phyloP scores from a whole-genome alignment of 2,329 filamentous ascomycete genomes.

The Fusarium euwallaceae region DNA sequence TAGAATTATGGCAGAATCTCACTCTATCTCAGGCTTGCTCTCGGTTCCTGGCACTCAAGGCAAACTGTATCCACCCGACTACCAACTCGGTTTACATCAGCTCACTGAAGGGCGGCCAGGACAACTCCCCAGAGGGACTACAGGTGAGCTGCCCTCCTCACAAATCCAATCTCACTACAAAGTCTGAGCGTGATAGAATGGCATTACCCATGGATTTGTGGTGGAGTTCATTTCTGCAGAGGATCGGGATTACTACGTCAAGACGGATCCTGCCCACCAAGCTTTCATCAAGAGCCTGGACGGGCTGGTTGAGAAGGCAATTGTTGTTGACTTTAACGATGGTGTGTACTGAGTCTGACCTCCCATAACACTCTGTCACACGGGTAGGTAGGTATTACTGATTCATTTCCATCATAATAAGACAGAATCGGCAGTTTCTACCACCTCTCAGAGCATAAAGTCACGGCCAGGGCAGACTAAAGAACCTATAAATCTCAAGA shows the following conservation, averaged over 20 bases:
- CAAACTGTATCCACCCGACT: constrained; percentile 72
- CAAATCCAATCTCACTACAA: background rate
- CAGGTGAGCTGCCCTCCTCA: constrained; percentile 58
- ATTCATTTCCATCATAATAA: background rate
- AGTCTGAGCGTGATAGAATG: constrained; percentile 58
- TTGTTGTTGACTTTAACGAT: constrained; percentile 71
- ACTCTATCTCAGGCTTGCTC: constrained; percentile 46
- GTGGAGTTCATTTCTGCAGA: constrained; percentile 73
- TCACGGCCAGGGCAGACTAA: background rate
- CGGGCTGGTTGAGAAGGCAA: constrained; percentile 63
- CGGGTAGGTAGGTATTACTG: background rate
- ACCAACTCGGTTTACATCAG: constrained; percentile 72
- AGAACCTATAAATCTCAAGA: background rate
- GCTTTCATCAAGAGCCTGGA: constrained; percentile 67
- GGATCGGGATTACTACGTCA: constrained; percentile 77
- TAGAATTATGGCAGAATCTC: background rate
- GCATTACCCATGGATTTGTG: constrained; percentile 77
- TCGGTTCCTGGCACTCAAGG: constrained; percentile 62
- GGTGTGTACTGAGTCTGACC: constrained; percentile 52
- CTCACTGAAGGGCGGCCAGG: constrained; percentile 68
- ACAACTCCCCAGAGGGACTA: constrained; percentile 72
- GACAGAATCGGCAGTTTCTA: background rate
- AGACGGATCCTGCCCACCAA: constrained; percentile 73
- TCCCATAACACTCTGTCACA: too few species aligned
- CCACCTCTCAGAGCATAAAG: background rate